Conservation (phyloP, 2,329 filamentous ascomycete species). For the Trichoderma sp. region DNA sequence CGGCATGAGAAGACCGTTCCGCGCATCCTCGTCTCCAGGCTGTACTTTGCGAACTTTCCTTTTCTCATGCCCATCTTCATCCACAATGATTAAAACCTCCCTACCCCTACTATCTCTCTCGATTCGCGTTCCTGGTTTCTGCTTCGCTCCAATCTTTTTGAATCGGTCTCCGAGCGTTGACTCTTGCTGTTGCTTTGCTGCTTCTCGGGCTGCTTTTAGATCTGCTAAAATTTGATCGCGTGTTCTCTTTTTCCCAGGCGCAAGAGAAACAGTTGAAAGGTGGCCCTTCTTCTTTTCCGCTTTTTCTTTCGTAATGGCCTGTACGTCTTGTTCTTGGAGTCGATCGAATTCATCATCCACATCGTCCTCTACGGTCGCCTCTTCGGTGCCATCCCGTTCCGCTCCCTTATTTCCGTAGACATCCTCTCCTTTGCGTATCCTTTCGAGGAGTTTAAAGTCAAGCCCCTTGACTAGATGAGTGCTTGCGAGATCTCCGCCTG, state of each 20-base stretch:
- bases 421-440: slow-evolving; percentile 66
- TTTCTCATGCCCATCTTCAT: slow-evolving; percentile 64
- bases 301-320: slow-evolving; percentile 50
- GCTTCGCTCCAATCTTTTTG: slow-evolving; percentile 59
- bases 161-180: slow-evolving; percentile 57
- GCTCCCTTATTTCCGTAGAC: slow-evolving; percentile 44
- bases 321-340: slow-evolving; percentile 53
- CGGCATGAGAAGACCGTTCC: slow-evolving; percentile 47
- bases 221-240: slow-evolving; percentile 66
- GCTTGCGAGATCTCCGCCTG: slow-evolving; percentile 74
- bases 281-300: slow-evolving; percentile 58
- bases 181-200: slow-evolving; percentile 53
- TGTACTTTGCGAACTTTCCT: slow-evolving; percentile 58
- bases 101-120: slow-evolving; percentile 59
- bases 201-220: slow-evolving; percentile 59
- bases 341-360: slow-evolving; percentile 66
- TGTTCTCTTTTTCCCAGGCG: slow-evolving; percentile 58
- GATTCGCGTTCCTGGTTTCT: slow-evolving; percentile 54
- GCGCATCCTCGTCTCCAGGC: slow-evolving; percentile 36
- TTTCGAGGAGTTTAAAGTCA: slow-evolving; percentile 75
- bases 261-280: slow-evolving; percentile 50
- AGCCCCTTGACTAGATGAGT: slow-evolving; percentile 91
- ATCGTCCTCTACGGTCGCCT: slow-evolving; percentile 31
- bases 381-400: slow-evolving; percentile 30
- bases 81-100: slow-evolving; percentile 62